Evolutionary conservation across 306 rosid species (phyloP).

Genomic region (Prunus mongolica): DNA sequence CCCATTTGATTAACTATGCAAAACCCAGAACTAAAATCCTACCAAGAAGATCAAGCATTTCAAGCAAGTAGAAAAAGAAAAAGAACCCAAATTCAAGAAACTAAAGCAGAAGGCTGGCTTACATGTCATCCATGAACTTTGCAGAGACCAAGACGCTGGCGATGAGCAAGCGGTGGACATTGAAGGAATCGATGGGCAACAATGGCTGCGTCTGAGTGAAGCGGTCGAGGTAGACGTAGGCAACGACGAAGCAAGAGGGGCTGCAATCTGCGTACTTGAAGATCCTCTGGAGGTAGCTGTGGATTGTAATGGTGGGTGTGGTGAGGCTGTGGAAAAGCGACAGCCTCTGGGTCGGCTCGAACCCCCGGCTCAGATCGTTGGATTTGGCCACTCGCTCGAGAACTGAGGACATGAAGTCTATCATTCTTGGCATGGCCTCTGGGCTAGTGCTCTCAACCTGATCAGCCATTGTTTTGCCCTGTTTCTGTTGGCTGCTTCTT

Average conservation of each 20-base stretch:
- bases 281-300: conserved; percentile 68
- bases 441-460: conserved; percentile 40
- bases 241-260: conserved; percentile 79
- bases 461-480: conserved; percentile 37
- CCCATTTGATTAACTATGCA: not conserved
- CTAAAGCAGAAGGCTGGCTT: conserved; percentile 15
- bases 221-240: conserved; percentile 82
- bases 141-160: conserved; percentile 86
- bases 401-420: conserved; percentile 55
- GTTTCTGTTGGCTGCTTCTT: not conserved
- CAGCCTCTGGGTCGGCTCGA: conserved; percentile 34
- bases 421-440: conserved; percentile 55
- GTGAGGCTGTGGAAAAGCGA: conserved; percentile 77
- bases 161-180: conserved; percentile 76
- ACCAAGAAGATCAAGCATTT: not conserved
- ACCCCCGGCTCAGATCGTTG: conserved; percentile 47
- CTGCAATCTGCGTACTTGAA: conserved; percentile 90
- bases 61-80: too few species aligned
- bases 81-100: not conserved
- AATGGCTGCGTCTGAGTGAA: conserved; percentile 63
- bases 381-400: conserved; percentile 63
- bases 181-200: conserved; percentile 67
- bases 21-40: not conserved
- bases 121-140: conserved; percentile 93
- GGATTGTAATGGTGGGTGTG: conserved; percentile 63